These are phyloP conservation scores for Saturnispora gosingensis DNA, from an alignment of 805 yeast species.

Conservation along the genomic window DNA sequence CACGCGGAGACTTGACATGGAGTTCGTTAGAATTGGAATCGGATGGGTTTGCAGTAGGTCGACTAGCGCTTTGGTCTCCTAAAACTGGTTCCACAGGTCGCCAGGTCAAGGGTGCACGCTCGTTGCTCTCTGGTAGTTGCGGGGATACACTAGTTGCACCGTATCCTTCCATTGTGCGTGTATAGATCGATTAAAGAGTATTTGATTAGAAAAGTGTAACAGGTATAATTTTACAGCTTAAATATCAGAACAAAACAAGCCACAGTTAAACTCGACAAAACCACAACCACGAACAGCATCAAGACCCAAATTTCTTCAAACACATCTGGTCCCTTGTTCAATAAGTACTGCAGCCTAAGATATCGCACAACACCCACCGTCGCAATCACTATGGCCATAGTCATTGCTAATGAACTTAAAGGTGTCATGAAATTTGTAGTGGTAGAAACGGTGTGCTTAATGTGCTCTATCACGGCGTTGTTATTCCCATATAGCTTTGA, in stretches of 20 bases:
- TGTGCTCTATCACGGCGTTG: background rate
- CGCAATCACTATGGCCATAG: background rate
- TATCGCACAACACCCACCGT: slow-evolving; percentile 1
- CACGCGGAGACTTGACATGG: slow-evolving; percentile 16
- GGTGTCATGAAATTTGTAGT: slow-evolving; percentile 3
- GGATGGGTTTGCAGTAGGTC: background rate
- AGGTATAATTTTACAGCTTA: background rate
- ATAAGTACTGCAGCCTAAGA: background rate
- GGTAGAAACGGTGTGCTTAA: background rate
- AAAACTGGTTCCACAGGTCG: background rate
- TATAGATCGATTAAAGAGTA: background rate
- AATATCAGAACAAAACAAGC: slow-evolving; percentile 4
- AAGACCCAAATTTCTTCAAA: slow-evolving; percentile 6
- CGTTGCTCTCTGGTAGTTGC: background rate
- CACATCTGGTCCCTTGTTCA: background rate
- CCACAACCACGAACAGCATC: background rate
- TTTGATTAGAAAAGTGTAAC: background rate
- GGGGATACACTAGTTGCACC: background rate
- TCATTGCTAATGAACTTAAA: slow-evolving; percentile 3
- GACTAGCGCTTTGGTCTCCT: background rate
- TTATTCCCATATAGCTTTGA: background rate
- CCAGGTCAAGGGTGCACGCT: background rate
- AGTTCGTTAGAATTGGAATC: background rate
- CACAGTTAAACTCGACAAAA: background rate
- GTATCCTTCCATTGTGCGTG: background rate